Percentiles rank a stretch among this genome's conserved stretches.
Conservation (phyloP, 192 early-diverging fungal genomes). For the Oehlia diaphana region DNA sequence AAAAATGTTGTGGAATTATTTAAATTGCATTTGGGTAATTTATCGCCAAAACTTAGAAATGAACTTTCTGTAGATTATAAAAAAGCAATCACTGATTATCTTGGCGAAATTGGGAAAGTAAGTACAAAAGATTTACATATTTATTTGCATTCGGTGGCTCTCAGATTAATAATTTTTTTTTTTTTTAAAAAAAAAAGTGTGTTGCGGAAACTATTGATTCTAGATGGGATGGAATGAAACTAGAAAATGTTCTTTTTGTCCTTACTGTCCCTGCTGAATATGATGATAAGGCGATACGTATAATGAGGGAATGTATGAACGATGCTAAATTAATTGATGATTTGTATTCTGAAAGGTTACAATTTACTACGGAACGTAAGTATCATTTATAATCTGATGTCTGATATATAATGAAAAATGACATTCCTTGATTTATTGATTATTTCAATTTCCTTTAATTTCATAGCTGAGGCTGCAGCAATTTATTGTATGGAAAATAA, state of each 20-base stretch:
- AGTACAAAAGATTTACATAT: too few relatives aligned
- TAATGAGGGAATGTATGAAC: constrained; percentile 36
- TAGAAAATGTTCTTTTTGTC: background rate
- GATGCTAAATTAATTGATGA: constrained; percentile 47
- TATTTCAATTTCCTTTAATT: background rate
- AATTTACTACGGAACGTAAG: constrained; percentile 12
- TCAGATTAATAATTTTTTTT: too few relatives aligned
- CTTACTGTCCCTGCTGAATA: background rate
- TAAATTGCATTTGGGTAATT: background rate
- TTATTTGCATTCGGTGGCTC: background rate
- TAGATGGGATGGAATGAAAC: background rate
- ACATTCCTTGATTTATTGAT: background rate
- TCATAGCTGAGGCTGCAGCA: constrained; percentile 14
- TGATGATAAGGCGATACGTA: constrained; percentile 10
- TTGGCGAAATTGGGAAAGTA: background rate
- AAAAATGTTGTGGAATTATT: background rate
- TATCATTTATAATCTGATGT: too few relatives aligned
- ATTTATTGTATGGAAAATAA: background rate
- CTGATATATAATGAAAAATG: background rate
- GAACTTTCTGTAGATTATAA: background rate
- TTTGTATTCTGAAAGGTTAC: background rate
- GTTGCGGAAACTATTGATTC: background rate
- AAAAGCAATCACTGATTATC: constrained; percentile 4
- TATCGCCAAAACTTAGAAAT: too few relatives aligned
- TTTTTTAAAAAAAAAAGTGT: too few relatives aligned